Conservation (phyloP, 371 early-diverging fungal species). For the Coemansia sp. region DNA sequence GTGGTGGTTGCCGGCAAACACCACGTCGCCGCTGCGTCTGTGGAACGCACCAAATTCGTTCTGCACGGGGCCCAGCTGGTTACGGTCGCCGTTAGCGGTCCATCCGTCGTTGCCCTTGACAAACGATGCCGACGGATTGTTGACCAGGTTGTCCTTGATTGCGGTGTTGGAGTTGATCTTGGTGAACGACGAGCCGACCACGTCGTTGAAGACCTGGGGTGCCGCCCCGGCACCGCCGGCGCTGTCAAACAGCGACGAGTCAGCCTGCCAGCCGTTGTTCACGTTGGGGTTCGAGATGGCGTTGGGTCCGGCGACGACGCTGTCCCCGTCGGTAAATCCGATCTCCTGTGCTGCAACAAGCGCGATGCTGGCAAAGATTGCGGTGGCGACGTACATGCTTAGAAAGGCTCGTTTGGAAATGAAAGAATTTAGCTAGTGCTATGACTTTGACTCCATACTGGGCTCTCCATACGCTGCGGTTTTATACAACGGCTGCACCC, state of each 20-base stretch:
- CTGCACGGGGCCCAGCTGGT: conserved; percentile 42
- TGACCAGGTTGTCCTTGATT: conserved; percentile 43
- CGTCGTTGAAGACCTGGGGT: conserved; percentile 35
- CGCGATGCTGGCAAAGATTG: conserved; percentile 3
- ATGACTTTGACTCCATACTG: background rate
- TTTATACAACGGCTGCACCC: background rate
- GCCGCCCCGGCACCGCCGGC: conserved; percentile 8
- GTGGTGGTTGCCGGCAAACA: conserved; percentile 38
- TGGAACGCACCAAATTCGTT: conserved; percentile 31
- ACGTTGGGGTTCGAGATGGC: conserved; percentile 45
- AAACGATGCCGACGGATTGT: conserved; percentile 34
- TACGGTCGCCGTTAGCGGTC: conserved; percentile 43
- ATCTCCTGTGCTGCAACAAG: conserved; percentile 33
- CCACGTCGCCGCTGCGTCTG: conserved; percentile 26
- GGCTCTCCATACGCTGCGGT: background rate
- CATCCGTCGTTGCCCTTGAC: conserved; percentile 44
- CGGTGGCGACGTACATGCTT: conserved; percentile 10
- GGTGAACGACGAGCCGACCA: conserved; percentile 38
- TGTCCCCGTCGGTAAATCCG: conserved; percentile 32
- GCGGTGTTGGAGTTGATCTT: conserved; percentile 37
- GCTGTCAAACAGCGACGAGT: conserved; percentile 37
- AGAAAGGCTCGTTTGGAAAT: background rate
- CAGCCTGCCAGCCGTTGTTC: conserved; percentile 46
- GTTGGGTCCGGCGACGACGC: conserved; percentile 32
- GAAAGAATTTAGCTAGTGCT: background rate